phyloP scores from a whole-genome alignment of 495 filamentous ascomycete species.

The Penicillium daleae region DNA sequence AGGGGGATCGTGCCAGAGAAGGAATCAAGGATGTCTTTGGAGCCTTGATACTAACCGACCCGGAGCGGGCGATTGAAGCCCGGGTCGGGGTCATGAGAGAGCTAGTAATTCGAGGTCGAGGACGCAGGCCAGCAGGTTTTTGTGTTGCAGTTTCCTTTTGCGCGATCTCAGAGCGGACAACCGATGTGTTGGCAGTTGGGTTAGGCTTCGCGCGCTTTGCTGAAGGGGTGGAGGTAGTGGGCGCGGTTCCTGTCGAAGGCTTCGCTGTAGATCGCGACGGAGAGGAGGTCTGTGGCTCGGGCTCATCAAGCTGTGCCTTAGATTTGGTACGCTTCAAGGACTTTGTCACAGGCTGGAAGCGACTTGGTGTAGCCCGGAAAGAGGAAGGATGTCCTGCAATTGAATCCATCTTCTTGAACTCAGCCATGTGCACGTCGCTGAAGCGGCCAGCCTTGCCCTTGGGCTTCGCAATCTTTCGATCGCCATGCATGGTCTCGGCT shows the following conservation, averaged over 20 bases:
- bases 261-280: slow-evolving; percentile 46
- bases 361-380: slow-evolving; percentile 66
- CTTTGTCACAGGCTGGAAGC: slow-evolving; percentile 56
- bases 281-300: slow-evolving; percentile 40
- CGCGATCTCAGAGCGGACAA: slow-evolving; percentile 41
- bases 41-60: slow-evolving; percentile 58
- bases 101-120: slow-evolving; percentile 38
- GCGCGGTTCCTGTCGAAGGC: slow-evolving; percentile 32
- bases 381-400: slow-evolving; percentile 83
- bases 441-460: slow-evolving; percentile 78
- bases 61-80: slow-evolving; percentile 68
- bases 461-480: slow-evolving; percentile 74
- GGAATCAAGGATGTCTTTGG: slow-evolving; percentile 59
- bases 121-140: slow-evolving; percentile 45
- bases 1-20: slow-evolving; percentile 52
- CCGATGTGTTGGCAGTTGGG: slow-evolving; percentile 61
- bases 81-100: slow-evolving; percentile 79
- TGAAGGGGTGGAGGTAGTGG: slow-evolving; percentile 30
- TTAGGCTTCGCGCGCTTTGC: slow-evolving; percentile 68
- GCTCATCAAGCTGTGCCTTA: slow-evolving; percentile 70
- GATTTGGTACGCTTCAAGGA: slow-evolving; percentile 76
- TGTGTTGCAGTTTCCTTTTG: slow-evolving; percentile 19
- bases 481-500: slow-evolving; percentile 42
- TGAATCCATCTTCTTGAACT: slow-evolving; percentile 97
- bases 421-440: slow-evolving; percentile 78